These are phyloP conservation scores for Aspergillus jensenii DNA, from an alignment of 2,329 filamentous ascomycete genomes.

Conservation along the genomic window DNA sequence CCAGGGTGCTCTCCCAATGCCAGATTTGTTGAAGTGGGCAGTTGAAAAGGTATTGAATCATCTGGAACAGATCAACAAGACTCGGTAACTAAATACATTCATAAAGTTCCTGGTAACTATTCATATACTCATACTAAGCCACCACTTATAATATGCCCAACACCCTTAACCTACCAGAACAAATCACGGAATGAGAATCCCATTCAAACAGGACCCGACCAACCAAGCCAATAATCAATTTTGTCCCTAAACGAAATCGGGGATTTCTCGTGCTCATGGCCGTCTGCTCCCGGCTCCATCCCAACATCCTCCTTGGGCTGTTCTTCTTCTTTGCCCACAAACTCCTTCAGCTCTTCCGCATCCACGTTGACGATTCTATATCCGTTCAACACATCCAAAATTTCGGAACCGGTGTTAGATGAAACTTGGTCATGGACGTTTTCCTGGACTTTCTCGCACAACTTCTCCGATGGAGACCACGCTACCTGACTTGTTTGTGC, in stretches of 20 bases:
- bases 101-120: background rate
- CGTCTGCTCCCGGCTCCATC: background rate
- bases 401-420: background rate
- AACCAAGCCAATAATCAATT: conserved; percentile 35
- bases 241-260: conserved; percentile 21
- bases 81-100: background rate
- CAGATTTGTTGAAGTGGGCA: conserved; percentile 65
- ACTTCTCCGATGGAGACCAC: background rate
- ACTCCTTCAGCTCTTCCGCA: background rate
- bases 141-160: background rate
- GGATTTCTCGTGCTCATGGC: background rate
- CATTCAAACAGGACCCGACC: conserved; percentile 25
- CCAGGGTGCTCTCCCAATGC: conserved; percentile 59
- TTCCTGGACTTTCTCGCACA: background rate
- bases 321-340: background rate
- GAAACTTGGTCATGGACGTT: background rate
- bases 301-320: background rate
- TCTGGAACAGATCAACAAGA: conserved; percentile 14
- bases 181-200: background rate
- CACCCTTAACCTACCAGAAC: background rate
- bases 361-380: background rate
- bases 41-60: conserved; percentile 59
- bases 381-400: background rate
- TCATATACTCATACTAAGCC: background rate
- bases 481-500: background rate